Evolutionary conservation across 768 basidiomycete species (phyloP).

Genomic region (Xanthoconium purpureum): DNA sequence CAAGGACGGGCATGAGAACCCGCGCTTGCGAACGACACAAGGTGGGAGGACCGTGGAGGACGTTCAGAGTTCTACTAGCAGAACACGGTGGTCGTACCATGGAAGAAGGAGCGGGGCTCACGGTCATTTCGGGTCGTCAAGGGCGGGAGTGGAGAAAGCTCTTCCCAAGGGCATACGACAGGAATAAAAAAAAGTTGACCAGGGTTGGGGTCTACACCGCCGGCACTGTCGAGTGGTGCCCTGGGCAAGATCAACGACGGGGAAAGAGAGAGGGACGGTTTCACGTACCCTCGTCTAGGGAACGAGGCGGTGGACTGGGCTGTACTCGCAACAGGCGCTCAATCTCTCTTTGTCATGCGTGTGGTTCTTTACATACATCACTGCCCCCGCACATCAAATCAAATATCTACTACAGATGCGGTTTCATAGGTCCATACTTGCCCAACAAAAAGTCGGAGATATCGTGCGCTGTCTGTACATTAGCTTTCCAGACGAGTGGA

Average conservation of each 20-base stretch:
- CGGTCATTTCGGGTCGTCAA: conserved; percentile 8
- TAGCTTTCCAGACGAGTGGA: background rate
- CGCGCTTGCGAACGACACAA: background rate
- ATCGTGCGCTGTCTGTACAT: conserved; percentile 20
- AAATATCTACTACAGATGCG: background rate
- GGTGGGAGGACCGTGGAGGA: background rate
- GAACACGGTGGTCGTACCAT: conserved; percentile 4
- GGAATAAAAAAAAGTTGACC: background rate
- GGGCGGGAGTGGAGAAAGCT: too few species aligned
- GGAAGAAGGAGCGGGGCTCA: background rate
- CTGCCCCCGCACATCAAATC: too few species aligned
- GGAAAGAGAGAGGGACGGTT: background rate
- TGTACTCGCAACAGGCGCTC: background rate
- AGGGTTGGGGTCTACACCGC: conserved; percentile 2
- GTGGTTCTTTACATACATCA: too few species aligned
- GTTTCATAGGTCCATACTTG: conserved; percentile 4
- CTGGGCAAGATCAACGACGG: background rate
- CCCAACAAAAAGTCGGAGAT: conserved; percentile 24
- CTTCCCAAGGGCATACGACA: background rate
- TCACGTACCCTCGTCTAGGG: background rate
- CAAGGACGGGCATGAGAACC: background rate
- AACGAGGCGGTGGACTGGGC: background rate
- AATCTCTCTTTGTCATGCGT: background rate
- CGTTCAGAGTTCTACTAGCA: conserved; percentile 5
- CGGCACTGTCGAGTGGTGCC: conserved; percentile 8